A percentile compares a stretch with the other conserved stretches of the same genome.
Evolutionary conservation across 306 rosid genomes (phyloP).

Genomic region (Corylus americana): DNA sequence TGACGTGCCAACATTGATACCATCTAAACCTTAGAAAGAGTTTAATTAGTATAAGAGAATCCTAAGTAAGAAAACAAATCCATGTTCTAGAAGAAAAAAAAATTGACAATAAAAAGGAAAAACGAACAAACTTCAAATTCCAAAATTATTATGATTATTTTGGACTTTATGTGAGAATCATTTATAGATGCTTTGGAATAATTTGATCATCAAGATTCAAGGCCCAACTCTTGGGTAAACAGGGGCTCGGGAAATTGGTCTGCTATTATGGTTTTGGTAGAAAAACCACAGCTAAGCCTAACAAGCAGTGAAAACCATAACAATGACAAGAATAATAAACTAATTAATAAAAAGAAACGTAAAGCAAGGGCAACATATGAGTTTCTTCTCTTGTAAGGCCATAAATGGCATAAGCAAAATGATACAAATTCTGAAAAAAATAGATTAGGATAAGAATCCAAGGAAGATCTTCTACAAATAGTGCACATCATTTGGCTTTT

Average conservation of each 20-base stretch:
- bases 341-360: not conserved
- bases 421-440: not conserved
- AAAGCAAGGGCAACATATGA: not conserved
- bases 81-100: too few relatives aligned
- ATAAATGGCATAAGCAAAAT: not conserved
- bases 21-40: too few relatives aligned
- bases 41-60: too few relatives aligned
- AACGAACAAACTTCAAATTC: too few relatives aligned
- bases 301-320: not conserved
- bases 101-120: too few relatives aligned
- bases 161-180: too few relatives aligned
- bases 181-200: too few relatives aligned
- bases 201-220: too few relatives aligned
- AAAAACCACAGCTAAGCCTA: not conserved
- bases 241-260: not conserved
- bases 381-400: not conserved
- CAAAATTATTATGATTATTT: too few relatives aligned
- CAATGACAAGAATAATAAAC: not conserved
- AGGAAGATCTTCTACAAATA: not conserved
- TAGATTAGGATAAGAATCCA: constrained; percentile 1
- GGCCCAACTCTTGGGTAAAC: not conserved
- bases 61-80: too few relatives aligned
- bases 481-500: not conserved
- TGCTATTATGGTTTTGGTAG: too few relatives aligned
- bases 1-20: too few relatives aligned